These are phyloP conservation scores for Paramecium caudatum DNA, from an alignment of 73 alveolate genomes.

Conservation along the genomic window DNA sequence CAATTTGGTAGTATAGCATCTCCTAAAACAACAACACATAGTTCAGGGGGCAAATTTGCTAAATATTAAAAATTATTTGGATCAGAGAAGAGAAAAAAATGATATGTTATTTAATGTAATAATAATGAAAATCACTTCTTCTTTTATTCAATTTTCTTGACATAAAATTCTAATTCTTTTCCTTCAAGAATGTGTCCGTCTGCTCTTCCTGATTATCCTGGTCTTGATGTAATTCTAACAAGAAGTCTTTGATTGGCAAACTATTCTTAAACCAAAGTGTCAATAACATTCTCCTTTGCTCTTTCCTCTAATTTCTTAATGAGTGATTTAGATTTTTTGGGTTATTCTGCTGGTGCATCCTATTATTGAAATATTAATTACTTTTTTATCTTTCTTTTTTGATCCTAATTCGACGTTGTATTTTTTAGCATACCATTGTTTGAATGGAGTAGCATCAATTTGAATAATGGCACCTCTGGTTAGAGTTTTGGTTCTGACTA, in stretches of 20 bases:
- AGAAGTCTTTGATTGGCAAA: slow-evolving; percentile 92
- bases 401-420: slow-evolving; percentile 89
- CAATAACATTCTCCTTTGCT: slow-evolving; percentile 82
- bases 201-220: slow-evolving; percentile 99
- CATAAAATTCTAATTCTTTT: slow-evolving; percentile 95
- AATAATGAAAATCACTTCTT: slow-evolving; percentile 62
- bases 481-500: slow-evolving; percentile 98
- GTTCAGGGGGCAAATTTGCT: neutral
- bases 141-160: slow-evolving; percentile 88
- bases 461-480: slow-evolving; percentile 95
- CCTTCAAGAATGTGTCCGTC: slow-evolving; percentile 99
- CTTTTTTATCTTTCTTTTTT: slow-evolving; percentile 80
- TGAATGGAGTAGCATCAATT: slow-evolving; percentile 98
- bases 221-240: slow-evolving; percentile 98
- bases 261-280: slow-evolving; percentile 84
- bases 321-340: slow-evolving; percentile 83
- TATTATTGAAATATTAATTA: neutral
- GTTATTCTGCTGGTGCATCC: slow-evolving; percentile 74
- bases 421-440: slow-evolving; percentile 91
- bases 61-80: slow-evolving; percentile 44
- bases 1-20: slow-evolving; percentile 26
- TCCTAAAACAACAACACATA: slow-evolving; percentile 56
- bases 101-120: neutral
- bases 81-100: slow-evolving; percentile 59
- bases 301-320: slow-evolving; percentile 81